Percentiles rank a stretch among this genome's conserved stretches.
phyloP scores from a whole-genome alignment of 345 rosid species.

The Hevea brasiliensis region DNA sequence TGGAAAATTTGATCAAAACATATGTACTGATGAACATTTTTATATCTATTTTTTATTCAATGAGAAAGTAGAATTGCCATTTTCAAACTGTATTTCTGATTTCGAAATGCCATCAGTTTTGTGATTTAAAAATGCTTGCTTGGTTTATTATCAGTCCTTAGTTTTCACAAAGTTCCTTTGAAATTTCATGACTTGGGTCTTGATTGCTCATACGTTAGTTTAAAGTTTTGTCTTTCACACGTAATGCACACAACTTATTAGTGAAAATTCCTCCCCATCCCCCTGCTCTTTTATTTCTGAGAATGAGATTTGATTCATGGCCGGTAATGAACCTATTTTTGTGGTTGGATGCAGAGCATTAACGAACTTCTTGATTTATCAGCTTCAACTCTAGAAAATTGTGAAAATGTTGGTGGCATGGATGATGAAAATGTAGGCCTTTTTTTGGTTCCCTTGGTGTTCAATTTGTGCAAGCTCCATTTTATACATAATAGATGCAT shows the following conservation, averaged over 20 bases:
- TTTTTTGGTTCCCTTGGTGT: neutral
- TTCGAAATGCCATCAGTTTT: neutral
- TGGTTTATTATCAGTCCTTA: neutral
- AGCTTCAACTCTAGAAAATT: slow-evolving; percentile 34
- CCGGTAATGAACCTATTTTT: neutral
- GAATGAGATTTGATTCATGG: neutral
- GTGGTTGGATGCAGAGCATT: slow-evolving; percentile 39
- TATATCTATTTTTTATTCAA: neutral
- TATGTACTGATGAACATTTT: neutral
- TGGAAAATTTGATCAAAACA: neutral
- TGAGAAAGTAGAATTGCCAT: neutral
- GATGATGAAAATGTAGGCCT: slow-evolving; percentile 35
- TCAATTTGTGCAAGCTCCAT: neutral
- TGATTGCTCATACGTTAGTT: neutral
- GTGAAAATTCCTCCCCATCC: neutral
- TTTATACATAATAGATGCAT: neutral
- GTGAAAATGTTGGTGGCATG: slow-evolving; percentile 36
- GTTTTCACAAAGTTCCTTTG: neutral
- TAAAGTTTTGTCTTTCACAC: neutral
- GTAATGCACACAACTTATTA: neutral
- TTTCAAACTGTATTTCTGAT: neutral
- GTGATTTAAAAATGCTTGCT: neutral
- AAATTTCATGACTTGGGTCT: neutral
- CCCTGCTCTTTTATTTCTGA: neutral
- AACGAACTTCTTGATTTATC: slow-evolving; percentile 50